Base-by-base conservation (phyloP, 2,329 filamentous ascomycete species). In the Diatrype stigma region DNA sequence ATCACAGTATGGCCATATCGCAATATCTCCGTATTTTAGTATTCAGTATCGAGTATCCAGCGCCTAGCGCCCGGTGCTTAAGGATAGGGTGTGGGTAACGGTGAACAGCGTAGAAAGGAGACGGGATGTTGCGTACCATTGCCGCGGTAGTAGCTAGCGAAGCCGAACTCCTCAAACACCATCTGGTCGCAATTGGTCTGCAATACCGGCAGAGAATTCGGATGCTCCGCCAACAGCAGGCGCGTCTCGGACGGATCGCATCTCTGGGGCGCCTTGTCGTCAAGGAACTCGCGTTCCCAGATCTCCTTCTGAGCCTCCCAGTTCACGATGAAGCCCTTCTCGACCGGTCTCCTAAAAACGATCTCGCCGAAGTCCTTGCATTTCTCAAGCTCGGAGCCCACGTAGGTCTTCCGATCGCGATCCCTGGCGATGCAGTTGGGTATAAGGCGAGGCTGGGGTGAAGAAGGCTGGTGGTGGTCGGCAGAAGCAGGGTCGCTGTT, bases 221-320 rank as follows among this genome's bases (percentile, higher is more conserved):
- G 87, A 44, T 90, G 87, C 69, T 99, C 94, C 1, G 89, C 85
- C 47, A 97, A 78, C 3, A 99, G 73, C 51, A 99, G 72, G 45
- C 90, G 86, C n/a, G 90, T 94, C 50, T 93, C 86, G 48, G 79
- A 75, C 0, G 93, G 89, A 59, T 95, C 86, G 67, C 87, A 90
- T 61, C 76, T 80, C 59, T 84, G 72, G 26, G 78, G 76, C n/a
- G 83, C 83, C 58, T 82, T 82, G 51, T 80, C 74, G 58, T 87
- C 84, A 60, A 96, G 86, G 63, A 97, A 89, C 53, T 92, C 86
- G 60, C 86, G 84, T 63, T 96, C 91, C 94, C 94, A 99, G 47
- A 99, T 90, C 64, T 94, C 92, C 70, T 90, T 93, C 73, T 99
- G 84, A 0, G 88, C 86, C 70, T 99, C 94, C 94, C 94, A 99